phyloP scores from a whole-genome alignment of 768 basidiomycete species.

The Mycena venus region DNA sequence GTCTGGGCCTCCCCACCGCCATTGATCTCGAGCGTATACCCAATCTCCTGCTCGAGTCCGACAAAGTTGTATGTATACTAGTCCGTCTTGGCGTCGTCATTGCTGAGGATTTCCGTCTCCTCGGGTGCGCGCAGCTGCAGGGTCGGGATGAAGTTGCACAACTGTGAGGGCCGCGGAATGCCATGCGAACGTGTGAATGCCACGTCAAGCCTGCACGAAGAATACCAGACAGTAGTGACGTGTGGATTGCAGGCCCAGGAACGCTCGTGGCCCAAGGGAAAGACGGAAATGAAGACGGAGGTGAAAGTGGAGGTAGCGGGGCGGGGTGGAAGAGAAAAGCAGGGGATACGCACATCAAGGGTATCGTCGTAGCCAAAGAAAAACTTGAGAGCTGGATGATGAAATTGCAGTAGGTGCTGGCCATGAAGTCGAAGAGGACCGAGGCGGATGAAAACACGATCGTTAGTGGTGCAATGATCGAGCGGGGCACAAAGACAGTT shows the following conservation, averaged over 20 bases:
- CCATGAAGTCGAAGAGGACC: slow-evolving; percentile 87
- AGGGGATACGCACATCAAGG: slow-evolving; percentile 74
- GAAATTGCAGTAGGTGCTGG: slow-evolving; percentile 90
- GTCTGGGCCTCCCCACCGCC: slow-evolving; percentile 23
- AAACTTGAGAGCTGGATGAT: slow-evolving; percentile 97
- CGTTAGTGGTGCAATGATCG: neutral
- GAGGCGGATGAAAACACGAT: slow-evolving; percentile 70
- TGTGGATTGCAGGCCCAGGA: neutral
- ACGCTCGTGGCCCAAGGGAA: no score
- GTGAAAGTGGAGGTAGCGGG: neutral
- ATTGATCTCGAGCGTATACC: slow-evolving; percentile 47
- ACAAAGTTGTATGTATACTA: slow-evolving; percentile 93
- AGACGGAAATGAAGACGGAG: neutral
- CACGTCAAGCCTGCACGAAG: no score
- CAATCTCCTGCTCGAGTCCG: slow-evolving; percentile 73
- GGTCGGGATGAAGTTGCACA: slow-evolving; percentile 90
- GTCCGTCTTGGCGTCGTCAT: slow-evolving; percentile 92
- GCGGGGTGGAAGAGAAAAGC: neutral
- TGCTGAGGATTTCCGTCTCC: slow-evolving; percentile 82
- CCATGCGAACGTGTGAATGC: neutral
- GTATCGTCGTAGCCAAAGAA: slow-evolving; percentile 82
- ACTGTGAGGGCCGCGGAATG: no score
- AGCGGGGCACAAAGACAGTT: neutral
- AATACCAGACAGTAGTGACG: neutral
- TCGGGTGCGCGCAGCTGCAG: slow-evolving; percentile 77